Base-by-base conservation (phyloP, 495 filamentous ascomycete species). In the Neurospora sp. region DNA sequence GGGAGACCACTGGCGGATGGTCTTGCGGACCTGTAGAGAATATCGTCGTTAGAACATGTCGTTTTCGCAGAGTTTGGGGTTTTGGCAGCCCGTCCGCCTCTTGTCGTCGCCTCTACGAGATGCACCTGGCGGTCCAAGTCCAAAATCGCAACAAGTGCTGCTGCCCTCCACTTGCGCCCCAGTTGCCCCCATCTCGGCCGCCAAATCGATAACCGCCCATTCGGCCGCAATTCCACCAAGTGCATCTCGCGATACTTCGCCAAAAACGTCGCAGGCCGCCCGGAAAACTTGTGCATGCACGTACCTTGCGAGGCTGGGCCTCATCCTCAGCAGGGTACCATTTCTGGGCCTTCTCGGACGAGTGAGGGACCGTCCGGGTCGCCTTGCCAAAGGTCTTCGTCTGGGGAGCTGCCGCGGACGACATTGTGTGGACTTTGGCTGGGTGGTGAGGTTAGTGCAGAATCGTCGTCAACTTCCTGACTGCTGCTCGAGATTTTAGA, bases 291-390 rank as follows among this genome's bases (percentile, higher is more conserved):
- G 75, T 76, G 75, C 76, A 80, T 77, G 69, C 71, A 90, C 90
- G 82, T 87, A 99, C 96, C 91, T 96, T 96, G 89, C 93, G 97
- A 75, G 92, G 91, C 87, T 92, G 88, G 82, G 88, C 81, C 83
- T 95, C 92, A 85, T 98, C 96, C 83, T 97, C 93, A 80, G 94
- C 92, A 84, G 96, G 96, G 86, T 99, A 99, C 93, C 95, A 99
- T 88, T 98, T 99, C 90, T 91, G 89, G 81, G 95, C 96, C 92
- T 96, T 97, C 85, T 96, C 89, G 79, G 90, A 87, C 81, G 88
- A 85, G 82, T 90, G 87, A 80, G 93, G 93, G 83, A 99, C 89
- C 84, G 90, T 88, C 87, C 96, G 91, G 86, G 93, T 92, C 86
- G 93, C 92, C 90, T 97, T 97, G 87, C 93, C 94, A 89, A 97